Conservation (phyloP, 1,284 basidiomycete genomes). For the Inonotus hispidus region DNA sequence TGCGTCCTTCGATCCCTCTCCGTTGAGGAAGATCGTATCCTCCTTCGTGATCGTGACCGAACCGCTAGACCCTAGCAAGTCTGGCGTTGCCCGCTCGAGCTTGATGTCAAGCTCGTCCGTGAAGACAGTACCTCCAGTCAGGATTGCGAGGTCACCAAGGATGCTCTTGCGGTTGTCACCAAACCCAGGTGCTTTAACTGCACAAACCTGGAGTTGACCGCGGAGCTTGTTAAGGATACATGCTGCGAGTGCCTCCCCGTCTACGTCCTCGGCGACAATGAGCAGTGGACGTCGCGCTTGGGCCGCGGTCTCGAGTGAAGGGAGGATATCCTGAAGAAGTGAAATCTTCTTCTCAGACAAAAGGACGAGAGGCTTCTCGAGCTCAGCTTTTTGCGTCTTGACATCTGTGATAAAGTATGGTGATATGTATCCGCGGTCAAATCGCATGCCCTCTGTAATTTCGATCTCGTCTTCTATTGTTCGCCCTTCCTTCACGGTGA, state of each 20-base stretch:
- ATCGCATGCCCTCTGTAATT: conserved; percentile 99
- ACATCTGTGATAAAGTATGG: conserved; percentile 99
- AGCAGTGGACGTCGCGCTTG: conserved; percentile 89
- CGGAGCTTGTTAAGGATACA: conserved; percentile 99
- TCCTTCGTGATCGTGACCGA: conserved; percentile 97
- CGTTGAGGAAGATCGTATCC: conserved; percentile 95
- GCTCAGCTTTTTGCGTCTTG: conserved; percentile 94
- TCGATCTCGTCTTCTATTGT: conserved; percentile 99
- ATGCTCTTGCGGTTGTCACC: conserved; percentile 99
- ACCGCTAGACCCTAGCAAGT: conserved; percentile 90
- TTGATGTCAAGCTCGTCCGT: conserved; percentile 98
- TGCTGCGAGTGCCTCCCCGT: conserved; percentile 95
- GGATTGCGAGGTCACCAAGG: conserved; percentile 94
- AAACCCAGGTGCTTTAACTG: conserved; percentile 97
- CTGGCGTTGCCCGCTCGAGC: conserved; percentile 85
- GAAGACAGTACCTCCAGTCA: conserved; percentile 97
- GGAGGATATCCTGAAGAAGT: conserved; percentile 91
- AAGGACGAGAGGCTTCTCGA: conserved; percentile 94
- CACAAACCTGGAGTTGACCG: conserved; percentile 89
- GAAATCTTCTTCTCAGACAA: conserved; percentile 99
- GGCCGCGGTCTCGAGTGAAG: conserved; percentile 88
- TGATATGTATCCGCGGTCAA: conserved; percentile 98
- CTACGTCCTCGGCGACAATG: conserved; percentile 96
- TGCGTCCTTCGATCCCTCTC: conserved; percentile 81
- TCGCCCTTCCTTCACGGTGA: conserved; percentile 98